phyloP scores from a whole-genome alignment of 2,329 filamentous ascomycete genomes.

The Alternaria tenuissima region DNA sequence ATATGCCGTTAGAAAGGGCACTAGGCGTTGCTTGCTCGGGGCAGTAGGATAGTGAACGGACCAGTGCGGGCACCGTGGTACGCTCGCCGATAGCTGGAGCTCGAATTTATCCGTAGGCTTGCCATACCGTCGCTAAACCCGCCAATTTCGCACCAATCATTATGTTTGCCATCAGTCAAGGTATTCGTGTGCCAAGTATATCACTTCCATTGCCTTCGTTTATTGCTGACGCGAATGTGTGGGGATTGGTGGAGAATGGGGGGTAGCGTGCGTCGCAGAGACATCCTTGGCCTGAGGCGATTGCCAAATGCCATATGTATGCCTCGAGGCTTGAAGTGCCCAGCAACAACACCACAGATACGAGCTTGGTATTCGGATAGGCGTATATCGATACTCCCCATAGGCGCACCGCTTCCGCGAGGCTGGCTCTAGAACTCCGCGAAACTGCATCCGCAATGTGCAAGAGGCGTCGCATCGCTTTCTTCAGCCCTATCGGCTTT shows the following conservation, averaged over 20 bases:
- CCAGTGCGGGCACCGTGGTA: constrained; percentile 30
- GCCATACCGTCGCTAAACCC: constrained; percentile 21
- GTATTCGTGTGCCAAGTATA: constrained; percentile 29
- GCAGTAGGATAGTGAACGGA: constrained; percentile 35
- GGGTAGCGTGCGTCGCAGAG: constrained; percentile 7
- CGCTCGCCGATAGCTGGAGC: constrained; percentile 34
- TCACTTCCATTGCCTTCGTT: constrained; percentile 13
- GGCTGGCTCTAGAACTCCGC: constrained; percentile 2
- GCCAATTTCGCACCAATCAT: constrained; percentile 46
- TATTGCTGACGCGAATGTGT: constrained; percentile 33
- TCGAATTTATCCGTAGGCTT: constrained; percentile 43
- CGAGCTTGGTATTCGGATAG: constrained; percentile 9
- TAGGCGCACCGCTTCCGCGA: constrained; percentile 2
- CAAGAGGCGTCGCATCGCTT: constrained; percentile 5
- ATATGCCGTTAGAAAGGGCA: constrained; percentile 46
- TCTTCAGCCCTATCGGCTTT: constrained; percentile 13
- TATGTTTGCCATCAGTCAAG: constrained; percentile 15
- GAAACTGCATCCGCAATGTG: background rate
- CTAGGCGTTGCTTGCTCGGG: constrained; percentile 37
- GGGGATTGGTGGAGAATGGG: constrained; percentile 45
- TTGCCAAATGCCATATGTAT: constrained; percentile 7
- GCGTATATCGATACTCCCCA: constrained; percentile 2
- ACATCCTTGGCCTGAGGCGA: constrained; percentile 12
- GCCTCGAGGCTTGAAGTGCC: constrained; percentile 9
- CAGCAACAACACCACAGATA: constrained; percentile 9